Evolutionary conservation across 768 basidiomycete species (phyloP), one percentile per base, ranked within the genome.

Genomic region (Xanthoconium purpureum): DNA sequence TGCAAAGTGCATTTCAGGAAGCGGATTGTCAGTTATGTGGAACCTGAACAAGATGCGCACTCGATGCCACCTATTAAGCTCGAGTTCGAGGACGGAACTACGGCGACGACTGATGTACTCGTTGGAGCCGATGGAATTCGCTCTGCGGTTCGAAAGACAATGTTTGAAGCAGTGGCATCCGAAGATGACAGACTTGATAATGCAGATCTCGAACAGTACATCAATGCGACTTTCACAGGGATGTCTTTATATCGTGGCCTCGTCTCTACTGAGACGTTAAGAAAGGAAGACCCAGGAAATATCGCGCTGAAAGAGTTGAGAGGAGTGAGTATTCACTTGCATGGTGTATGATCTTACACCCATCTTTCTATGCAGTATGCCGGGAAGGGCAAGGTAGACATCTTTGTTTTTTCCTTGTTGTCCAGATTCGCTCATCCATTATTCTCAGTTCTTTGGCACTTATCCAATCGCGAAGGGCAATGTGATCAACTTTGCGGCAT

Each of bases 61-160:
- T 69, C 71, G 18, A 67, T 52, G 3, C 61, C 40, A 29, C 40
- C 55, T 0, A 62, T 63, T 10, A 38, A 5, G 8, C 56, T 65
- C 1, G 28, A 47, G 1, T 65, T 65, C 5, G 37, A 57, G 1
- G 61, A 65, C 30, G 60, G 60, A 11, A 59, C 57, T 1, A 56
- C 29, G 2, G 50, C 71, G 10, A 68, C 61, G 32, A 69, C 77
- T 13, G 75, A 81, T 50, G 57, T 81, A 14, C 71, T 81, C 5
- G 57, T 80, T 45, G 80, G 78, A 3, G 77, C 77, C 42, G 79
- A 81, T 54, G 80, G 80, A 7, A 70, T 81, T 17, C 69, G 63
- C 11, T 71, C 67, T 1, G 46, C 50, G 2, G 62, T 68, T 18
- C 70, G 71, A 24, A 64, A 58, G 32, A 51, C 53, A 2, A 61